A percentile compares a stretch with the other conserved stretches of the same genome.
Conservation (phyloP, 2,329 filamentous ascomycete genomes). For the Diplodia sapinea region DNA sequence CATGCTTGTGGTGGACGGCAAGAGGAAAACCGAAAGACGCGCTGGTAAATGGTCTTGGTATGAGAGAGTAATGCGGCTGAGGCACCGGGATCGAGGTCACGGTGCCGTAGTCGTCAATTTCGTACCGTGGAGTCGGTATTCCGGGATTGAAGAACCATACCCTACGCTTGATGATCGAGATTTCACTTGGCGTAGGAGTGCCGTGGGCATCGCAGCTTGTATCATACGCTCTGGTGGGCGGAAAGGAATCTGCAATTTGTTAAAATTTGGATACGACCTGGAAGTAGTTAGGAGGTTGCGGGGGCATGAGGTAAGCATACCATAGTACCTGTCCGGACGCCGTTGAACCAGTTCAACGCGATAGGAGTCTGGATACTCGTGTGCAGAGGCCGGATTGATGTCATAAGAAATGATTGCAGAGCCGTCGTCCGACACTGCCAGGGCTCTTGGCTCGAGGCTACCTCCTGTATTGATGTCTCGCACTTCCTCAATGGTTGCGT, state of each 20-base stretch:
- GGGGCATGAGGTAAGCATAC: neutral
- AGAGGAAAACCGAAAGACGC: conserved; percentile 22
- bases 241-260: conserved; percentile 1
- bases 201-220: neutral
- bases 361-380: neutral
- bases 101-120: conserved; percentile 23
- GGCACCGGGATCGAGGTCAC: conserved; percentile 5
- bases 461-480: conserved; percentile 18
- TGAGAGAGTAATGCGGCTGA: neutral
- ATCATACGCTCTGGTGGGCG: conserved; percentile 6
- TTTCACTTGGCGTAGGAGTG: conserved; percentile 4
- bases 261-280: neutral
- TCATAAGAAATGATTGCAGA: conserved; percentile 11
- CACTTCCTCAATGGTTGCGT: conserved; percentile 2
- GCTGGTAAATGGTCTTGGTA: conserved; percentile 5
- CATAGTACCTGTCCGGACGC: conserved; percentile 14
- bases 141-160: conserved; percentile 11
- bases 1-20: conserved; percentile 10
- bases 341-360: conserved; percentile 9
- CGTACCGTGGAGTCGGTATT: conserved; percentile 23
- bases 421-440: conserved; percentile 13
- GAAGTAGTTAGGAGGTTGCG: neutral
- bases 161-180: conserved; percentile 10
- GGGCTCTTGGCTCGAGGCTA: conserved; percentile 13
- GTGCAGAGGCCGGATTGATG: too few species aligned